Base-by-base conservation (phyloP, 139 green algal species). In the Auxenochlorella pyrenoidosa region DNA sequence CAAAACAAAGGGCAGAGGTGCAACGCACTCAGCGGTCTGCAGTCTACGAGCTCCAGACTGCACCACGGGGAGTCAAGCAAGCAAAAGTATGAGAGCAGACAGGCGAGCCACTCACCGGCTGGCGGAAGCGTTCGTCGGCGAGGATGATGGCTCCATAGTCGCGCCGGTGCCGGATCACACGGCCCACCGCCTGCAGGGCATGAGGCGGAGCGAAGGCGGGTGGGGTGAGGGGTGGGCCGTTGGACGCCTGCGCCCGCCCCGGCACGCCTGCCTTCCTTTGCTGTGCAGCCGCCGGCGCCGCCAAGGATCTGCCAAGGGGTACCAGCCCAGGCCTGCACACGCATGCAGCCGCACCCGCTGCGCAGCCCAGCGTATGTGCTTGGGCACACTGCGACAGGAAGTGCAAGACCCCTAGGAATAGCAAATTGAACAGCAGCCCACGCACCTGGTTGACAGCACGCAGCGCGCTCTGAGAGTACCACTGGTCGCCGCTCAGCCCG, bases 101-200 rank as follows among this genome's bases (percentile, higher is more conserved):
- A 58, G 34, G 1, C 2, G 70, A 2, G 54, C 21, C 28, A 15
- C 41, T 60, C 58, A 84, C 78, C 44, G 79, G 60, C 34, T 34
- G 24, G 34, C 47, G 54, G 75, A 97, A 97, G 59, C 95, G 93
- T 88, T 97, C 95, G 88, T 98, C 96, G 16, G 89, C 93, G 71
- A 98, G 89, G 38, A 98, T 91, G 75, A 98, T 95, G 47, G 96
- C 96, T 8, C 97, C 97, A 82, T 97, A 99, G 90, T 99, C 97
- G 75, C 94, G 90, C 8, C 91, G 68, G 91, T 99, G 98, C 13
- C 97, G 94, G 88, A 99, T 99, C 21, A 99, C 97, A 2, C 97
- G 94, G 8, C 97, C 97, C 90, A 99, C 94, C 0, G 97, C 97
- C 90, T 99, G 97, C 97, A 47, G 26, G 19, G 24, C 26, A 12